phyloP scores from a whole-genome alignment of 73 alveolate genomes.

The Paramecium biaurelia region DNA sequence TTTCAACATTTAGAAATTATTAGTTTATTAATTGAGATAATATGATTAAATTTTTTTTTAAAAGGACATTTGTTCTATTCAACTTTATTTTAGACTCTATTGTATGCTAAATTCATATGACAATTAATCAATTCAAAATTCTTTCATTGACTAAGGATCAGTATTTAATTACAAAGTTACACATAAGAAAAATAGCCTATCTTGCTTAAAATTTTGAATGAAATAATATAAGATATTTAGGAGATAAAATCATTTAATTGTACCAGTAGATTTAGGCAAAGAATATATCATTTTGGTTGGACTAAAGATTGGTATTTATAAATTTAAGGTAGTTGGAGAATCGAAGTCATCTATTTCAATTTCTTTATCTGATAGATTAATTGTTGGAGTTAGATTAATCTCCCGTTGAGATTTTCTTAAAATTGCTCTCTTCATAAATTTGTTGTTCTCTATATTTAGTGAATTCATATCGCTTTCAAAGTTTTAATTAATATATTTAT shows the following conservation, averaged over 20 bases:
- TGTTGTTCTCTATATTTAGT: neutral
- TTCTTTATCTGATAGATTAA: neutral
- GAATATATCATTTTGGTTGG: neutral
- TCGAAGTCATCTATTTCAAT: neutral
- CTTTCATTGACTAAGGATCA: neutral
- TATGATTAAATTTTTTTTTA: neutral
- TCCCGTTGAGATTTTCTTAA: neutral
- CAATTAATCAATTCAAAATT: neutral
- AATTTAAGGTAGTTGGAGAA: neutral
- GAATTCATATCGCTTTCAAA: neutral
- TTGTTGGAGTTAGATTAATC: neutral
- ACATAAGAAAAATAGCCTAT: neutral
- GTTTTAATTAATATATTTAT: neutral
- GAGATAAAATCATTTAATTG: neutral
- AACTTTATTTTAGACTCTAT: neutral
- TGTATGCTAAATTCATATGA: neutral
- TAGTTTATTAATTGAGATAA: neutral
- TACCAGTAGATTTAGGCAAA: neutral
- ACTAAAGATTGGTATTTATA: neutral
- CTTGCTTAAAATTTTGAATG: neutral
- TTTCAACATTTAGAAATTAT: neutral
- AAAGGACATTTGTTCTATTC: neutral
- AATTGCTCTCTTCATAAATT: neutral
- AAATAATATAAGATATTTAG: neutral
- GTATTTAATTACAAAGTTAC: neutral